Base-by-base conservation (phyloP, 305 asterid genomes). In the Solanum chacoense region DNA sequence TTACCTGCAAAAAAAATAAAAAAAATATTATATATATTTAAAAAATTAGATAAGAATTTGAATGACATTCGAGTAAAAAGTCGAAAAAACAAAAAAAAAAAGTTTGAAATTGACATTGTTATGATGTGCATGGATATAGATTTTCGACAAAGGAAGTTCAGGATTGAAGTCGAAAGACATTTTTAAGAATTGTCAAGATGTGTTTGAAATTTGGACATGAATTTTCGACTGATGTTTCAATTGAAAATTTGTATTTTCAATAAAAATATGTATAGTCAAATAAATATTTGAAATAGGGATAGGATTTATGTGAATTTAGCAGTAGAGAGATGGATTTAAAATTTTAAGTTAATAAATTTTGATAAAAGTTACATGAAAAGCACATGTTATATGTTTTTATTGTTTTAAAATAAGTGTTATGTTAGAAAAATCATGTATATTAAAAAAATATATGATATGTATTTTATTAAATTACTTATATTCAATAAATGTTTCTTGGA, bases 1-100 rank as follows among this genome's bases (percentile, higher is more conserved):
- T 91, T 92, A 34, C 91, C 98, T 95, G 95, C 90, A 91, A 85
- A 50, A 13, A 72, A 8, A 18, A 16, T 1, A 0, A 3, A 5
- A 4, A 9, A n/a, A 7, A 22, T 8, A 24, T 3, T n/a, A 65
- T n/a, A 65, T n/a, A 65, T n/a, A n/a, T 14, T 50, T 16, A 3
- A 65, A 22, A 65, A 20, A 59, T 20, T 12, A 69, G 35, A 71
- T 71, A 71, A 71, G 76, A 71, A 28, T 71, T 28, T 28, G 35
- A 65, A 26, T 26, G 32, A 72, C 4, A 28, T 13, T 28, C 35
- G 22, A 71, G 76, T 28, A 28, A 63, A 8, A 63, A 8, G 3
- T 22, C 1, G 1, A 8, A 22, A 31, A 31, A 72, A 7, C 50
- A 11, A 40, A 45, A 14, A 73, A 73, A 73, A 9, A 73, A 31